Base-by-base conservation (phyloP, 345 rosid species). In the Linum lewisii region DNA sequence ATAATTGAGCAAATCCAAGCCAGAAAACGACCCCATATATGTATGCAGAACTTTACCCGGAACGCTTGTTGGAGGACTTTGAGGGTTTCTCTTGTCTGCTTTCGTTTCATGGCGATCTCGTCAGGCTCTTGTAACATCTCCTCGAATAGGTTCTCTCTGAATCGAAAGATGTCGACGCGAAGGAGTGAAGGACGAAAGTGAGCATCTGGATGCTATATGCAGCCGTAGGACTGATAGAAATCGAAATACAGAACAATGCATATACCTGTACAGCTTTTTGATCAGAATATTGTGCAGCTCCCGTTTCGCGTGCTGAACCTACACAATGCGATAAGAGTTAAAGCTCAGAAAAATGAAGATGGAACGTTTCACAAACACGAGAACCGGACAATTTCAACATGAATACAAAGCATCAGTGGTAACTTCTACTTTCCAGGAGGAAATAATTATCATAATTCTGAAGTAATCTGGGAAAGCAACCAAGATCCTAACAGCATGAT, bases 81-180 rank as follows among this genome's bases (percentile, higher is more conserved):
- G 60, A 94, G 93, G 53, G 84, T 80, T 66, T 90, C 97, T 64
- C 88, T 79, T 3, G 93, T 87, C 50, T 77, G 89, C 70, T 87
- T 94, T 79, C 99, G 83, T 76, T 81, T 90, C 45, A 51, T 59
- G 24, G 97, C 95, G 64, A 94, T 69, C 77, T 87, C 99, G 21
- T 82, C 93, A 61, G 97, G 90, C 74, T 94, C 99, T 82, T 90
- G 99, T 71, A 94, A 68, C 96, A 94, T 85, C 81, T 94, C 97
- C 75, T 94, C 97, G 63, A 94, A 94, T 66, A 94, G 78, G 78
- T 87, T 90, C 64, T 94, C 99, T 63, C 99, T 90, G 86, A 59
- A 36, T 51, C 22, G 45, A 26, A 22, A 49, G 22, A n/a, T n/a
- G n/a, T n/a, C n/a, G n/a, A n/a, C n/a, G n/a, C 66, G 21, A 69